These are phyloP conservation scores for Pleurotus tuoliensis DNA, from an alignment of 768 basidiomycete species.

Conservation along the genomic window DNA sequence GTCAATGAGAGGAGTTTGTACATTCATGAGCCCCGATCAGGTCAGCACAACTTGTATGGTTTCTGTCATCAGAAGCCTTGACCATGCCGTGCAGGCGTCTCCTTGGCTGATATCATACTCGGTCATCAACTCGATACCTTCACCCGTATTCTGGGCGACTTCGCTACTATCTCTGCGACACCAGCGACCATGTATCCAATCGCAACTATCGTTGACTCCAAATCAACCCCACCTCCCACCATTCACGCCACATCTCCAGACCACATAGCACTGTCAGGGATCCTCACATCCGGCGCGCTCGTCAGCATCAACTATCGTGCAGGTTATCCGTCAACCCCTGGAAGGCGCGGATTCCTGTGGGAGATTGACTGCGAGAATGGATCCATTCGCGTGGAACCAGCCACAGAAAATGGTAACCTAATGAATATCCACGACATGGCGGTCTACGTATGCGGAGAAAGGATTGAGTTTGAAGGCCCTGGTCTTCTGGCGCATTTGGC, in stretches of 20 bases:
- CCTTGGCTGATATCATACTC: constrained; percentile 20
- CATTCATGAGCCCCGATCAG: constrained; percentile 1
- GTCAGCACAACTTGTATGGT: no score
- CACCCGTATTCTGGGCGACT: constrained; percentile 25
- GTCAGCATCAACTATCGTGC: constrained; percentile 22
- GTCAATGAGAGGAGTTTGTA: constrained; percentile 11
- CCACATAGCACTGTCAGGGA: constrained; percentile 25
- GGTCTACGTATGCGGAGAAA: constrained; percentile 17
- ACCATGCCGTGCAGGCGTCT: constrained; percentile 15
- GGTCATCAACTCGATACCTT: constrained; percentile 27
- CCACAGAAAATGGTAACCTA: not conserved
- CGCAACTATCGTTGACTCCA: constrained; percentile 18
- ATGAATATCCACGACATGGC: constrained; percentile 6
- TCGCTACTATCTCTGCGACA: constrained; percentile 23
- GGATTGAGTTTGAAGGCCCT: not conserved
- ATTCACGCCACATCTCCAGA: constrained; percentile 17
- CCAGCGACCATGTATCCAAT: constrained; percentile 21
- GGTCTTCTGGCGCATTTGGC: not conserved
- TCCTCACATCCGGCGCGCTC: constrained; percentile 25
- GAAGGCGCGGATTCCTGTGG: constrained; percentile 8
- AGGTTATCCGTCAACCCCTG: constrained; percentile 12
- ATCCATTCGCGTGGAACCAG: constrained; percentile 11
- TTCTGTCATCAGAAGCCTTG: not conserved
- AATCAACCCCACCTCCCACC: constrained; percentile 18
- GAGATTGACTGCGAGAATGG: constrained; percentile 17